Percentiles rank a stretch among this genome's conserved stretches.
phyloP scores from a whole-genome alignment of 2,329 filamentous ascomycete genomes.

The Xylariales sp. region DNA sequence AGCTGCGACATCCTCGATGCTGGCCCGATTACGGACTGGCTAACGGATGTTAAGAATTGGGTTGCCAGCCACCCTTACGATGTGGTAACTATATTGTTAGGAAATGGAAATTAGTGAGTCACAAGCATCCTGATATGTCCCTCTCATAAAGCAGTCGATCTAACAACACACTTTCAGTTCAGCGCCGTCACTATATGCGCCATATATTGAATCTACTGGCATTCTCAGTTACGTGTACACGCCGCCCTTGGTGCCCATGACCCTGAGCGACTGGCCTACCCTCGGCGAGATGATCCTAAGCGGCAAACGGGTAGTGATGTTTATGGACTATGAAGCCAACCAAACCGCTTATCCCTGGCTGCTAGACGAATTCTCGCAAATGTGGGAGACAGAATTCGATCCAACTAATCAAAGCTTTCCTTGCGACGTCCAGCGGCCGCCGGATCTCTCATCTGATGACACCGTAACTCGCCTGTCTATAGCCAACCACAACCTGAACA shows the following conservation, averaged over 20 bases:
- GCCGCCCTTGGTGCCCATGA: conserved; percentile 67
- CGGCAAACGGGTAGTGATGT: conserved; percentile 70
- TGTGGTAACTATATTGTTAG: conserved; percentile 81
- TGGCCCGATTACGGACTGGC: conserved; percentile 71
- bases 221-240: conserved; percentile 70
- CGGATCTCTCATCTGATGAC: conserved; percentile 50
- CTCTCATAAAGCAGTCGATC: neutral
- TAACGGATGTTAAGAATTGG: conserved; percentile 67
- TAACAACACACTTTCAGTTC: conserved; percentile 29
- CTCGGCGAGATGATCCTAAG: conserved; percentile 70
- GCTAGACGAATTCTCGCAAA: conserved; percentile 79
- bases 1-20: conserved; percentile 77
- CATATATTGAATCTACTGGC: conserved; percentile 66
- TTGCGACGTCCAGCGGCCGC: conserved; percentile 74
- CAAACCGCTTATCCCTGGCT: conserved; percentile 77
- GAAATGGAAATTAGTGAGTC: conserved; percentile 66
- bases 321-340: conserved; percentile 82
- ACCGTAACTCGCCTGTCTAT: conserved; percentile 67
- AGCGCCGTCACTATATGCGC: conserved; percentile 57
- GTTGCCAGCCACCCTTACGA: conserved; percentile 75
- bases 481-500: conserved; percentile 88
- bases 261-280: conserved; percentile 75
- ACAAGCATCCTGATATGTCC: neutral
- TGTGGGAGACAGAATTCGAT: conserved; percentile 90
- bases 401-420: conserved; percentile 63